Conservation (phyloP, 176 grass and related monocot genomes). For the Avena eriantha region DNA sequence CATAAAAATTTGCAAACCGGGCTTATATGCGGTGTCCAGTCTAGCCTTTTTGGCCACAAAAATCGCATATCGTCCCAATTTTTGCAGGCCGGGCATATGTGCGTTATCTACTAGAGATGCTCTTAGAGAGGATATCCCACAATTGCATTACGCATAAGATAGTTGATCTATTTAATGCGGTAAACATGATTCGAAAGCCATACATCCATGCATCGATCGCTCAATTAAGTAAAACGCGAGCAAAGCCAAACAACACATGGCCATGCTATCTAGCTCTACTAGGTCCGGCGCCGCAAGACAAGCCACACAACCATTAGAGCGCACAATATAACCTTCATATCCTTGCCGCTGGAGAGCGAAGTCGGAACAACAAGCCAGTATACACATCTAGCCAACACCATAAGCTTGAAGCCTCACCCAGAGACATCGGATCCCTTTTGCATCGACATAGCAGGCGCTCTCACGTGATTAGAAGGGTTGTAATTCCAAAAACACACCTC, state of each 20-base stretch:
- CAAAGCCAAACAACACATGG: not conserved
- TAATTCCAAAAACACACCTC: too few species aligned
- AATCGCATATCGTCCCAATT: too few species aligned
- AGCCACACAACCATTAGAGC: not conserved
- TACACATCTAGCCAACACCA: too few species aligned
- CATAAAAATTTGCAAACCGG: too few species aligned
- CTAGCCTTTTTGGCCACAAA: too few species aligned
- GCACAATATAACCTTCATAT: not conserved
- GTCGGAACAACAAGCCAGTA: not conserved
- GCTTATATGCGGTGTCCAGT: too few species aligned
- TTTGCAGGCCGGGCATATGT: too few species aligned
- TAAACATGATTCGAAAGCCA: not conserved
- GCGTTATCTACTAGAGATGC: too few species aligned
- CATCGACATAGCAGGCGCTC: too few species aligned
- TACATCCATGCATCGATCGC: not conserved
- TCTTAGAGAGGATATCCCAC: not conserved
- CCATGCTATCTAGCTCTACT: not conserved
- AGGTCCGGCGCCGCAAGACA: not conserved
- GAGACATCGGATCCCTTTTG: too few species aligned
- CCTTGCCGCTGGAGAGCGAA: not conserved
- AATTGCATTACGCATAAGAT: not conserved
- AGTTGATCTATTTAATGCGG: not conserved
- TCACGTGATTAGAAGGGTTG: too few species aligned
- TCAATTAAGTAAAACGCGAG: not conserved
- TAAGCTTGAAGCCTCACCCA: not conserved